Evolutionary conservation across 108 stramenopile genomes (phyloP).

Genomic region (Heterococcus sp.): DNA sequence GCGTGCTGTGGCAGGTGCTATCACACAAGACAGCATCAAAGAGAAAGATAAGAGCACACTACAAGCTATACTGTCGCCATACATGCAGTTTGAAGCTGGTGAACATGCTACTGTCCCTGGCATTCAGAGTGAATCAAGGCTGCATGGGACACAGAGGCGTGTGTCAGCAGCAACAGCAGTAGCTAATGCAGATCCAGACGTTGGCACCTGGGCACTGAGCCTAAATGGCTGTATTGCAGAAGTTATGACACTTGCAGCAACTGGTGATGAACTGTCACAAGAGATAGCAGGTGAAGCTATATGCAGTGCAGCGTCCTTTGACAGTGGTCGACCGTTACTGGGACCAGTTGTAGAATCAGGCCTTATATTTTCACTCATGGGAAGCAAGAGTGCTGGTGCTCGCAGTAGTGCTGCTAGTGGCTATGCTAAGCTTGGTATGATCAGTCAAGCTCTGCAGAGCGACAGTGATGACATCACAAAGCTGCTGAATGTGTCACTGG

Average conservation of each 20-base stretch:
- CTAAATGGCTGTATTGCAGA: neutral
- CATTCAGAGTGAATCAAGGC: no score
- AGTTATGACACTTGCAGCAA: slow-evolving; percentile 35
- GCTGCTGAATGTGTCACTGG: slow-evolving; percentile 46
- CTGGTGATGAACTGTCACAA: slow-evolving; percentile 22
- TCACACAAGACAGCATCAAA: slow-evolving; percentile 16
- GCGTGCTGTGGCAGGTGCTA: slow-evolving; percentile 13
- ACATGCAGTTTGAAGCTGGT: no score
- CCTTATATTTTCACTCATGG: slow-evolving; percentile 42
- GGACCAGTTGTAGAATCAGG: slow-evolving; percentile 42
- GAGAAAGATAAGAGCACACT: slow-evolving; percentile 20
- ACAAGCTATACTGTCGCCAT: no score
- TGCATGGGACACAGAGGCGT: no score
- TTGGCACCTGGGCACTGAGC: slow-evolving; percentile 4
- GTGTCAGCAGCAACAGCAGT: neutral
- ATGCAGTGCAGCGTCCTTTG: slow-evolving; percentile 40
- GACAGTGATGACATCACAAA: slow-evolving; percentile 48
- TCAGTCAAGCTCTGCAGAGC: slow-evolving; percentile 38
- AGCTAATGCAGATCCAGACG: slow-evolving; percentile 1
- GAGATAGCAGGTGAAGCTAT: slow-evolving; percentile 52
- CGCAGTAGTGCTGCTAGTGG: slow-evolving; percentile 47
- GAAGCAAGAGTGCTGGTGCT: slow-evolving; percentile 15
- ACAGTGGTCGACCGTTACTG: slow-evolving; percentile 35
- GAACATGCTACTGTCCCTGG: no score
- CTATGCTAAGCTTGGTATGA: slow-evolving; percentile 49